Evolutionary conservation across 129 eudicot species (phyloP).

Genomic region (Solidago caesia): DNA sequence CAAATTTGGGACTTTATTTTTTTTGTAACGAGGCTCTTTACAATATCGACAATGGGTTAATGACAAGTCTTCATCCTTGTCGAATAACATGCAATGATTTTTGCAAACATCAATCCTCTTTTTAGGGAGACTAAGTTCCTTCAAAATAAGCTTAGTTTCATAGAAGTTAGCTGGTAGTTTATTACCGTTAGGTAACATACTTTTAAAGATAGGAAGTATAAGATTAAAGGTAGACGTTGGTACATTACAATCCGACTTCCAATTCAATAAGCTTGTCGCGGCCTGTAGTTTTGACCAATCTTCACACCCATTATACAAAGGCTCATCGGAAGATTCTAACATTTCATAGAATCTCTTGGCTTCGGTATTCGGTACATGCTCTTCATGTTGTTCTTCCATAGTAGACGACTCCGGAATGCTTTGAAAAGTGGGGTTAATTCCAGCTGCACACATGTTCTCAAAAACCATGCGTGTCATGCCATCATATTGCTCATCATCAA

Average conservation of each 20-base stretch:
- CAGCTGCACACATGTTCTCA: neutral
- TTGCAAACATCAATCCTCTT: neutral
- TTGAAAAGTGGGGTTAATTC: neutral
- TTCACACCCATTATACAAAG: constrained; percentile 5
- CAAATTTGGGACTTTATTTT: neutral
- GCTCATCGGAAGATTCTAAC: neutral
- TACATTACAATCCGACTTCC: neutral
- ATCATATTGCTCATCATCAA: neutral
- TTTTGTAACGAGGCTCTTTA: neutral
- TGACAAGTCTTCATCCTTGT: neutral
- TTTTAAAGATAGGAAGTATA: neutral
- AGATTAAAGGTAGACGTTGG: neutral
- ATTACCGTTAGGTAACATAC: neutral
- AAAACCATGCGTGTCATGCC: constrained; percentile 2
- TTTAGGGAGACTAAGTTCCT: neutral
- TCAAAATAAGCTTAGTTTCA: neutral
- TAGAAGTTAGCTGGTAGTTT: neutral
- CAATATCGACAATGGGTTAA: neutral
- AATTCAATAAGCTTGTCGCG: neutral
- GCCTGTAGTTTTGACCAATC: neutral
- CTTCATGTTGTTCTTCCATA: too few species aligned
- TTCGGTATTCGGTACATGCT: neutral
- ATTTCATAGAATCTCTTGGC: neutral
- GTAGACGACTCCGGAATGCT: too few species aligned
- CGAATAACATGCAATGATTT: constrained; percentile 12